Conservation (phyloP, 257 asterid genomes). For the Eustoma russellianum region DNA sequence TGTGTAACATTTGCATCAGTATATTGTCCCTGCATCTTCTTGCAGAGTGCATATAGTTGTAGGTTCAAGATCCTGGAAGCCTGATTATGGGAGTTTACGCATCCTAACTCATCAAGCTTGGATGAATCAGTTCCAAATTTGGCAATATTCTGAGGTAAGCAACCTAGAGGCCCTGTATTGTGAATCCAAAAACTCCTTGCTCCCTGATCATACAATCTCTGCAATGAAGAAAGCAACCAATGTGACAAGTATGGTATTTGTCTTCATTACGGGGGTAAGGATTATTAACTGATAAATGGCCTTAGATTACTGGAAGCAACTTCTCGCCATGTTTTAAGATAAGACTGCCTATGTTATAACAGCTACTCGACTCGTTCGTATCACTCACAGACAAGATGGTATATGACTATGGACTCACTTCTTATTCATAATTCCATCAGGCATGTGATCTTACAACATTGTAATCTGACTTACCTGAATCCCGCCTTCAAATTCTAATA, state of each 20-base stretch:
- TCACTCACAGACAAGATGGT: too few relatives aligned
- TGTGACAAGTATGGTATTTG: slow-evolving; percentile 41
- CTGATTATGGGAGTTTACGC: slow-evolving; percentile 73
- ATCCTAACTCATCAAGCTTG: slow-evolving; percentile 89
- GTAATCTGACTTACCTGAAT: slow-evolving; percentile 32
- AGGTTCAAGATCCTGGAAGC: slow-evolving; percentile 76
- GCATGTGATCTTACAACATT: not conserved
- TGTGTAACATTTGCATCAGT: slow-evolving; percentile 57
- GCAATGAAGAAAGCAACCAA: slow-evolving; percentile 3
- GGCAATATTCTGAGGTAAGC: slow-evolving; percentile 77
- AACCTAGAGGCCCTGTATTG: slow-evolving; percentile 95
- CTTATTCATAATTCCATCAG: too few relatives aligned
- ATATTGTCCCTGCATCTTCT: slow-evolving; percentile 66
- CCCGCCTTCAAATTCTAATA: slow-evolving; percentile 62
- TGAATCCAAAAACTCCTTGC: slow-evolving; percentile 88
- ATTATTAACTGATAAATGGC: too few relatives aligned
- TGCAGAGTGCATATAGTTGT: slow-evolving; percentile 68
- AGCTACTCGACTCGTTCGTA: too few relatives aligned
- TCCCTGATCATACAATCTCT: slow-evolving; percentile 76
- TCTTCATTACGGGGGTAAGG: too few relatives aligned
- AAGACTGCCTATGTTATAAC: too few relatives aligned
- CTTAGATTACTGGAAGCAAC: too few relatives aligned
- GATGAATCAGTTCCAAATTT: slow-evolving; percentile 73
- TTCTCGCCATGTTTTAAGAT: too few relatives aligned
- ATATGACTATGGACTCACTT: too few relatives aligned